Evolutionary conservation across 352 stramenopile species (phyloP), one percentile per base, ranked within the genome.

Genomic region (Phytophthora melonis): DNA sequence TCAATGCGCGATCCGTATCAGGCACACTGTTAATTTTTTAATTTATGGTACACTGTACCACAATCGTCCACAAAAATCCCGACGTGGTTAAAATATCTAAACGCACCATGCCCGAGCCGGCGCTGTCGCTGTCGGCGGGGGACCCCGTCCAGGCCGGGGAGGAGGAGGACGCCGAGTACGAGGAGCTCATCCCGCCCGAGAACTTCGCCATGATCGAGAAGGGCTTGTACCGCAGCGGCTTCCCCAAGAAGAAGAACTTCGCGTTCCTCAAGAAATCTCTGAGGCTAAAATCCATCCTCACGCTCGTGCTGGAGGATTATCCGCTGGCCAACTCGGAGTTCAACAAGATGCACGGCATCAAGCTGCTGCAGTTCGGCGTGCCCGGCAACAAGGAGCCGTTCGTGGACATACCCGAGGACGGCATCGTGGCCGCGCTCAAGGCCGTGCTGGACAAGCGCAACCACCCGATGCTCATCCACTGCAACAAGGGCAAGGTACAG

Each of bases 171-270:
- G 67, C 72, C 5, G 89, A 96, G 58, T 93, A 93, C 50, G 86
- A 93, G 62, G 88, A 93, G 78, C 84, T 95, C 58, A 95, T 95
- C 65, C 87, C 90, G 57, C 90, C 90, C 7, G 88, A 96, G 63
- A 97, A 97, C 69, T 97, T 97, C 68, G 88, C 89, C 8, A 94
- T 95, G 83, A 93, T 97, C 67, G 86, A 94, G 78, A 89, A 89
- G 52, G 90, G 90, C 9, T 83, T 97, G 36, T 97, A 97, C 63
- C 76, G 90, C 70, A 94, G 87, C 57, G 88, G 88, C 5, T 97
- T 97, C 76, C 90, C 90, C 6, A 95, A 95, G 80, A 95, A 93
- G 68, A 97, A 97, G 70, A 95, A 97, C 76, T 93, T 96, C 71
- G 75, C 87, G 5, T 97, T 97, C 63, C 70, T 97, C 3, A 86